Evolutionary conservation across 2,329 filamentous ascomycete genomes (phyloP).

Genomic region (Phialophora verrucosa): DNA sequence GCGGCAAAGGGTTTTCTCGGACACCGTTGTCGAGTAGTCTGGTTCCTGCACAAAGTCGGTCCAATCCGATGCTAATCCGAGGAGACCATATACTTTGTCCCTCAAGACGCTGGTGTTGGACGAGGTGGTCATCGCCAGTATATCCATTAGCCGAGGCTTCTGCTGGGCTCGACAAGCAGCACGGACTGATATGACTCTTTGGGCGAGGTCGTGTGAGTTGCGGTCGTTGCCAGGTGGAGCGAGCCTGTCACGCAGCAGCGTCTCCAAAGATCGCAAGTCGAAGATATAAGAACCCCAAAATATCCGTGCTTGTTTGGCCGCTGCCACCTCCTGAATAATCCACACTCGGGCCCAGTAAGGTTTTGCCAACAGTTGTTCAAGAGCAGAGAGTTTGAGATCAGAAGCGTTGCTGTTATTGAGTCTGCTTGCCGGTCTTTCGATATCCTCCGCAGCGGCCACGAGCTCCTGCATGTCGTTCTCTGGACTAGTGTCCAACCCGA

Average conservation of each 20-base stretch:
- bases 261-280: slow-evolving; percentile 26
- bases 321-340: slow-evolving; percentile 39
- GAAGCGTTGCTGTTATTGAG: slow-evolving; percentile 1
- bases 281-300: slow-evolving; percentile 30
- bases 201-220: slow-evolving; percentile 9
- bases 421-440: slow-evolving; percentile 14
- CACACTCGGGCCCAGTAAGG: slow-evolving; percentile 38
- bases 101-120: slow-evolving; percentile 29
- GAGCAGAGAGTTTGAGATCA: slow-evolving; percentile 5
- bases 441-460: slow-evolving; percentile 9
- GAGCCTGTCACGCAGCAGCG: slow-evolving; percentile 17
- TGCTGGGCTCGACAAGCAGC: slow-evolving; percentile 28
- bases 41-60: slow-evolving; percentile 30
- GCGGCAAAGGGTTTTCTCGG: slow-evolving; percentile 28
- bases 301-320: slow-evolving; percentile 22
- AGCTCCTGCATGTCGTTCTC: slow-evolving; percentile 25
- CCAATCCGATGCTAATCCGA: slow-evolving; percentile 30
- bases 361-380: slow-evolving; percentile 34
- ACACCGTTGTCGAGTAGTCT: slow-evolving; percentile 23
- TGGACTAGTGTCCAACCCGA: slow-evolving; percentile 30
- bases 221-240: background rate
- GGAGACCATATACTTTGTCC: slow-evolving; percentile 33
- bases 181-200: slow-evolving; percentile 27
- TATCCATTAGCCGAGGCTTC: slow-evolving; percentile 31
- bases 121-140: slow-evolving; percentile 26